Percentiles rank a stretch among this genome's conserved stretches.
These are phyloP conservation scores for Aspergillus pseudoterreus DNA, from an alignment of 2,329 filamentous ascomycete genomes.

Conservation along the genomic window DNA sequence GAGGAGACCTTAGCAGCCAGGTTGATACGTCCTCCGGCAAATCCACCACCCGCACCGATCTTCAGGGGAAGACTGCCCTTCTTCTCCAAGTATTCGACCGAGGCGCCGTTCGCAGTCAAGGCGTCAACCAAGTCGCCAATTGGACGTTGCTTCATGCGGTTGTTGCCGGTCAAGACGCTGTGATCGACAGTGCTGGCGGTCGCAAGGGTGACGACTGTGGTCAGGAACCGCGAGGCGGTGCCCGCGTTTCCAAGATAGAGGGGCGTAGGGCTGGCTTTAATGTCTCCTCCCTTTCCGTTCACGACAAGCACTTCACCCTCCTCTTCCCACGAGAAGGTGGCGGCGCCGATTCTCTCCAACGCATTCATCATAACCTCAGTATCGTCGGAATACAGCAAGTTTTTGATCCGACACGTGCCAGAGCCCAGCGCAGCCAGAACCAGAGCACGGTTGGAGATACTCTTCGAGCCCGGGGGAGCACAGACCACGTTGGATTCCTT, in stretches of 20 bases:
- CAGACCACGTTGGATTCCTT: conserved; percentile 66
- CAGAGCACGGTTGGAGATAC: conserved; percentile 91
- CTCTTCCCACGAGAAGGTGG: conserved; percentile 89
- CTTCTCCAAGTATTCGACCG: conserved; percentile 79
- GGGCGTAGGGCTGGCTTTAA: conserved; percentile 70
- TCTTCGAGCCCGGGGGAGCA: conserved; percentile 91
- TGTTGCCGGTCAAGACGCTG: conserved; percentile 86
- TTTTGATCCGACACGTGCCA: conserved; percentile 83
- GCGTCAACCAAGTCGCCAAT: conserved; percentile 93
- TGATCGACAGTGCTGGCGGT: conserved; percentile 59
- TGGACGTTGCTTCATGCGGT: conserved; percentile 91
- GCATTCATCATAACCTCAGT: conserved; percentile 96
- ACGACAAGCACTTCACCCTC: conserved; percentile 88
- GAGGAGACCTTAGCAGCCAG: conserved; percentile 93
- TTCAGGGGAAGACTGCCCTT: conserved; percentile 79
- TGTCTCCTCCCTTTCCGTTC: conserved; percentile 80
- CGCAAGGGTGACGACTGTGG: conserved; percentile 83
- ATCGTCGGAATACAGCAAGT: conserved; percentile 92
- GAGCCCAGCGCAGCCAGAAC: conserved; percentile 87
- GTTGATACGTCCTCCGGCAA: conserved; percentile 83
- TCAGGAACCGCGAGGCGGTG: conserved; percentile 91
- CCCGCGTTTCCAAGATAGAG: conserved; percentile 96
- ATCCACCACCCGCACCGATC: conserved; percentile 76
- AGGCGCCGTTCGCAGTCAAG: conserved; percentile 79
- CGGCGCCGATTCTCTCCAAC: conserved; percentile 78